Base-by-base conservation (phyloP, 768 basidiomycete genomes). In the Hygrocybe punicea region DNA sequence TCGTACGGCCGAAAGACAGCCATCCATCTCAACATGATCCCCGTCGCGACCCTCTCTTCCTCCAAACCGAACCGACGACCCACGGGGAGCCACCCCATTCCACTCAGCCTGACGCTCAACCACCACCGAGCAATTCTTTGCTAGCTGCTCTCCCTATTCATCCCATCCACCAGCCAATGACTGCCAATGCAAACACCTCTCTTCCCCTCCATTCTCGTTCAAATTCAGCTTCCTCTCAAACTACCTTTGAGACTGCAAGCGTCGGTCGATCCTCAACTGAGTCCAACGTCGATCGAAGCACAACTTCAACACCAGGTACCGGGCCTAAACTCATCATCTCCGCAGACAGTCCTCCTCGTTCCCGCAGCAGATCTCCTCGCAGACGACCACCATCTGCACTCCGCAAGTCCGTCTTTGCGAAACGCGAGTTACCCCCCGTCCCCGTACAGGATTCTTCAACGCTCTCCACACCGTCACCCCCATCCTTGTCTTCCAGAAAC, bases 401-500 rank as follows among this genome's bases (percentile, higher is more conserved):
- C 6, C 36, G 35, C 34, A 39, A 52, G 14, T 52, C 51, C 14
- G 35, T 35, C 36, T 36, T 39, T 37, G 34, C 23, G 4, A 52
- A 36, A 10, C 19, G 17, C 34, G 36, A 52, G 16, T 17, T 52
- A 33, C 36, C 51, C 13, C 35, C 51, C 23, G 51, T 52, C 7
- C 51, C 51, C n/a, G n/a, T 7, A 23, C 4, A 33, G 8, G 6
- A 21, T 25, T 64, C 72, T 5, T 65, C 72, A 35, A 65, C 53
- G 23, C 50, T 47, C n/a, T 52, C 57, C 37, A 46, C 48, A 36
- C 65, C 61, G 25, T 63, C 69, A 2, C 60, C 62, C 9, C 55
- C 63, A 11, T 58, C 59, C 17, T 60, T 69, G 19, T 63, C 70
- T 11, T 60, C 64, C 23, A 44, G 58, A 62, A 61, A 67, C 36